Evolutionary conservation across 169 alveolate genomes (phyloP).

Genomic region (Plasmodium adleri): DNA sequence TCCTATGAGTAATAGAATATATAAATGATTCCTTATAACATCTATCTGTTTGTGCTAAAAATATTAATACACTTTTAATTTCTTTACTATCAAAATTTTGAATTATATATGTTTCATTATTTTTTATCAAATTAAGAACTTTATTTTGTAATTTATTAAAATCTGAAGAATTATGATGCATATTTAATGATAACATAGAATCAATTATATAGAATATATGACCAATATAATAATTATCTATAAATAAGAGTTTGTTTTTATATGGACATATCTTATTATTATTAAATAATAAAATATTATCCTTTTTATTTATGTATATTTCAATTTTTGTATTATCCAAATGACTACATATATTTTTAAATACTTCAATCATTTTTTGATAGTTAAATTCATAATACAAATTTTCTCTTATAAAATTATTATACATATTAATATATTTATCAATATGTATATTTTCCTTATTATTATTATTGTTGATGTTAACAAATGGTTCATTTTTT

Average conservation of each 20-base stretch:
- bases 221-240: conserved; percentile 62
- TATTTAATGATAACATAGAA: conserved; percentile 41
- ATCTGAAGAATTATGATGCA: conserved; percentile 37
- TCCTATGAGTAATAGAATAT: conserved; percentile 59
- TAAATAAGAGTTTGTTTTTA: conserved; percentile 40
- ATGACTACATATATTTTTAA: conserved; percentile 7
- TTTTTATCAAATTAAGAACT: conserved; percentile 50
- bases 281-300: not conserved
- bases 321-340: conserved; percentile 39
- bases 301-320: not conserved
- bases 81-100: conserved; percentile 68
- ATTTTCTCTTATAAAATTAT: conserved; percentile 40
- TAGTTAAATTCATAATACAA: conserved; percentile 27
- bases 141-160: conserved; percentile 37
- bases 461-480: not conserved
- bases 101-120: conserved; percentile 66
- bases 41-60: conserved; percentile 41
- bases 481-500: conserved; percentile 39
- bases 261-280: conserved; percentile 3
- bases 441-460: not conserved
- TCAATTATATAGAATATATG: conserved; percentile 55
- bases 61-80: conserved; percentile 71
- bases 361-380: conserved; percentile 7
- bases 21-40: conserved; percentile 61
- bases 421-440: conserved; percentile 14